phyloP scores from a whole-genome alignment of 2,329 filamentous ascomycete genomes.

The Cladophialophora yegresii region DNA sequence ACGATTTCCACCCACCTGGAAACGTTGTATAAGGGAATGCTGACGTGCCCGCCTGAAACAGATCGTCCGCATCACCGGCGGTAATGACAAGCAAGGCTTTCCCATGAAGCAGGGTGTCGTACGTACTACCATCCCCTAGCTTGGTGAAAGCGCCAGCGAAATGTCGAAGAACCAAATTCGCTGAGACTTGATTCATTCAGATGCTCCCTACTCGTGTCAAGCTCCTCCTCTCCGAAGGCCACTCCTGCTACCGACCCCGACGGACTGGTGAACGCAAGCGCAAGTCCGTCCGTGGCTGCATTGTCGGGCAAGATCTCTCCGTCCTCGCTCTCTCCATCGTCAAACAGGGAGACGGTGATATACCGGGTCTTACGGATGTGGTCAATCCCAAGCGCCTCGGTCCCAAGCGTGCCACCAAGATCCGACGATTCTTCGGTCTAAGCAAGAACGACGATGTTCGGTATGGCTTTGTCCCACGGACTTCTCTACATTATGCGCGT shows the following conservation, averaged over 20 bases:
- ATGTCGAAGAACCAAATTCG: conserved; percentile 21
- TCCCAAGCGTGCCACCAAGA: conserved; percentile 99
- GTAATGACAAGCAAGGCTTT: conserved; percentile 99
- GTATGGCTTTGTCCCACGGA: conserved; percentile 51
- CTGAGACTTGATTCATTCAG: conserved; percentile 40
- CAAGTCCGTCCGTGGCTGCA: conserved; percentile 98
- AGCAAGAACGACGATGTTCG: conserved; percentile 99
- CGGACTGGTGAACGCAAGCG: conserved; percentile 98
- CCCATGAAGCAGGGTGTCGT: conserved; percentile 99
- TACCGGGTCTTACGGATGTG: conserved; percentile 95
- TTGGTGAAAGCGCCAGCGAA: conserved; percentile 37
- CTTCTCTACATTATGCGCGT: conserved; percentile 30
- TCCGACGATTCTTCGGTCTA: conserved; percentile 99
- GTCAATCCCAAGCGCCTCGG: conserved; percentile 99
- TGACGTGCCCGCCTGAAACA: conserved; percentile 27
- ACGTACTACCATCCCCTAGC: conserved; percentile 42
- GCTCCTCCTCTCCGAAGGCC: conserved; percentile 91
- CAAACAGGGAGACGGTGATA: conserved; percentile 94
- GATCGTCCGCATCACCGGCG: conserved; percentile 74
- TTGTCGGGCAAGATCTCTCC: conserved; percentile 91
- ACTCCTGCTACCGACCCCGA: conserved; percentile 99
- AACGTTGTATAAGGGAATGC: background rate
- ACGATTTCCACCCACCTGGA: conserved; percentile 55
- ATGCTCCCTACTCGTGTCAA: conserved; percentile 98
- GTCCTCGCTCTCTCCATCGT: conserved; percentile 93